Evolutionary conservation across 2,329 filamentous ascomycete genomes (phyloP).

Genomic region (Ascochyta koolunga): DNA sequence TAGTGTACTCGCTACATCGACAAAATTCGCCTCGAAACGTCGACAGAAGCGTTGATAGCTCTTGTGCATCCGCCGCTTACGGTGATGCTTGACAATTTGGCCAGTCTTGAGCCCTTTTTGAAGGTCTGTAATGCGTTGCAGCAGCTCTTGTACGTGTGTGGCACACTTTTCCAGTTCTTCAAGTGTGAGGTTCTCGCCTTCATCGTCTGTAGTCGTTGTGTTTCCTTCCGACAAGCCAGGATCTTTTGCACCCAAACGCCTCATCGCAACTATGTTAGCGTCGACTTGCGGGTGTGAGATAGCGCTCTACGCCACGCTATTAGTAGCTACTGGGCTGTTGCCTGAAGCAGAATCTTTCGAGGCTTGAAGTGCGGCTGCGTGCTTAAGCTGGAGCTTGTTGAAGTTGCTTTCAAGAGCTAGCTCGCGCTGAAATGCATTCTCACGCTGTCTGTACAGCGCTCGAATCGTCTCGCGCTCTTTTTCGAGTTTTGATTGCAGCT

Average conservation of each 20-base stretch:
- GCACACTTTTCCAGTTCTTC: constrained; percentile 33
- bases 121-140: constrained; percentile 25
- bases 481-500: constrained; percentile 11
- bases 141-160: constrained; percentile 29
- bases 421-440: constrained; percentile 31
- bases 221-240: constrained; percentile 31
- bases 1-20: neutral
- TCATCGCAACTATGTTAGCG: neutral
- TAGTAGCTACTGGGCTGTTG: too few relatives aligned
- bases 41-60: constrained; percentile 33
- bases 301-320: neutral
- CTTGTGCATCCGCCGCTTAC: constrained; percentile 25
- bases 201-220: constrained; percentile 23
- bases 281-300: neutral
- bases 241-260: constrained; percentile 3
- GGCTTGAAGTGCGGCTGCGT: neutral
- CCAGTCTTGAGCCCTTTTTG: constrained; percentile 20
- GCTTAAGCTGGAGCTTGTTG: constrained; percentile 3
- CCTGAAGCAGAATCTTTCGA: too few relatives aligned
- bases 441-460: constrained; percentile 33
- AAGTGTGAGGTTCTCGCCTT: constrained; percentile 23
- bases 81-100: neutral
- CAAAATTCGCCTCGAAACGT: constrained; percentile 27
- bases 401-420: constrained; percentile 31
- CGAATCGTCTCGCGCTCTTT: constrained; percentile 35